These are phyloP conservation scores for Roridomyces roridus DNA, from an alignment of 768 basidiomycete species.

Conservation along the genomic window DNA sequence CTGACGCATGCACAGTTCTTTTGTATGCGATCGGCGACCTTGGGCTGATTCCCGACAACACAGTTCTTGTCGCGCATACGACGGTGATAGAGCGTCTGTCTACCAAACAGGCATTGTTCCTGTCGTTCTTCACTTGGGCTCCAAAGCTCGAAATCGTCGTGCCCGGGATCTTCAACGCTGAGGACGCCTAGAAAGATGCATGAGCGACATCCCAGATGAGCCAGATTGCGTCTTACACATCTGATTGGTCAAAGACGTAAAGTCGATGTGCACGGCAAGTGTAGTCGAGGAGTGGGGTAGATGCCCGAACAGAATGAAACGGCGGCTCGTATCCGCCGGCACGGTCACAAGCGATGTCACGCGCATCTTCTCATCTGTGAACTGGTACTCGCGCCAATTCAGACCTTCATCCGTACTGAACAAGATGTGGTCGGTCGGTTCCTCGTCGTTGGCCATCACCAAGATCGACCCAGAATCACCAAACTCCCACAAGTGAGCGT, in stretches of 20 bases:
- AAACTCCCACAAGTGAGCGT: conserved; percentile 96
- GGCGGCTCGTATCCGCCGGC: conserved; percentile 85
- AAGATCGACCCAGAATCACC: conserved; percentile 96
- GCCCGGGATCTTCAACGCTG: conserved; percentile 68
- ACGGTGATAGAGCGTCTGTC: conserved; percentile 91
- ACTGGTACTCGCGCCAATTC: conserved; percentile 87
- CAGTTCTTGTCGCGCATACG: conserved; percentile 84
- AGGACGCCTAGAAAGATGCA: conserved; percentile 67
- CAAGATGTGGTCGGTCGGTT: conserved; percentile 84
- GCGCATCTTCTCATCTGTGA: conserved; percentile 73
- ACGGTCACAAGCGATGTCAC: conserved; percentile 86
- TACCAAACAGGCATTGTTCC: conserved; percentile 90
- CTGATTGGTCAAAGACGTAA: conserved; percentile 72
- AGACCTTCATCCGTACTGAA: conserved; percentile 91
- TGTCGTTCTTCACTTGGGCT: conserved; percentile 86
- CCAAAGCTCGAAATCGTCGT: conserved; percentile 98
- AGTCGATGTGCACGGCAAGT: conserved; percentile 87
- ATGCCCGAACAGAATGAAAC: conserved; percentile 85
- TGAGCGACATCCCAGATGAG: conserved; percentile 34
- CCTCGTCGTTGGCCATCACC: conserved; percentile 93
- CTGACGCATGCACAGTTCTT: conserved; percentile 74
- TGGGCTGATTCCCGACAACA: conserved; percentile 75
- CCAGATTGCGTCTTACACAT: conserved; percentile 62
- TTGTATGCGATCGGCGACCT: conserved; percentile 56
- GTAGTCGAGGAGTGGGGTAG: conserved; percentile 53